Conservation (phyloP, 106 monocot genomes). For the Alisma plantagoaquatica region DNA sequence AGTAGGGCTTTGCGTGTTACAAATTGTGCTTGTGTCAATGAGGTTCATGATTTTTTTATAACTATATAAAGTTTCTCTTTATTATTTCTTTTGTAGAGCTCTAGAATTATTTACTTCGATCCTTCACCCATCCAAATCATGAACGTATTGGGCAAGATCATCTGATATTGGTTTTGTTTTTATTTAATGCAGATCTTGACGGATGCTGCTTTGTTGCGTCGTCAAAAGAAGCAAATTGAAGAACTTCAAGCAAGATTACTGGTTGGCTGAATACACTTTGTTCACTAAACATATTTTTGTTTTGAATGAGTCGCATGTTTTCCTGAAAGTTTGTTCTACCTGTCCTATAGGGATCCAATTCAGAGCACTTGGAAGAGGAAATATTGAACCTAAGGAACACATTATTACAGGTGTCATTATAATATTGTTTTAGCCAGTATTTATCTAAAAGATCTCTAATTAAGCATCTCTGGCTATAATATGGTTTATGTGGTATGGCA, state of each 20-base stretch:
- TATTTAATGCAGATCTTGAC: slow-evolving; percentile 64
- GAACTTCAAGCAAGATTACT: slow-evolving; percentile 80
- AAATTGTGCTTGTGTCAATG: slow-evolving; percentile 87
- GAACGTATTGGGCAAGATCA: too few species aligned
- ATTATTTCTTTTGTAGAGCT: too few species aligned
- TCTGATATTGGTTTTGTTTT: not conserved
- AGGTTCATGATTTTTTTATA: slow-evolving; percentile 33
- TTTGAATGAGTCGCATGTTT: too few species aligned
- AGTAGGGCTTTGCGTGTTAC: slow-evolving; percentile 81
- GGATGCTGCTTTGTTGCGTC: slow-evolving; percentile 86
- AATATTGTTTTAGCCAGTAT: not conserved
- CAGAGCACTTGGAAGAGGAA: slow-evolving; percentile 91
- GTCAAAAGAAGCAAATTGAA: slow-evolving; percentile 90
- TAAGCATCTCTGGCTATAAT: too few species aligned
- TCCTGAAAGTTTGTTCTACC: slow-evolving; percentile 14
- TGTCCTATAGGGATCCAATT: slow-evolving; percentile 60
- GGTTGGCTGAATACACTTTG: slow-evolving; percentile 17
- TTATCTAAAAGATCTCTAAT: too few species aligned
- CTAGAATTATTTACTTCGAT: too few species aligned
- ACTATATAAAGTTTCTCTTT: too few species aligned
- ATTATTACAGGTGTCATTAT: slow-evolving; percentile 53
- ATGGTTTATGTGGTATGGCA: not conserved
- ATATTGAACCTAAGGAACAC: slow-evolving; percentile 84
- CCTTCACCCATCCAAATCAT: too few species aligned
- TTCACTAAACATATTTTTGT: not conserved